phyloP scores from a whole-genome alignment of 495 filamentous ascomycete genomes.

The Clohesyomyces aquaticus region DNA sequence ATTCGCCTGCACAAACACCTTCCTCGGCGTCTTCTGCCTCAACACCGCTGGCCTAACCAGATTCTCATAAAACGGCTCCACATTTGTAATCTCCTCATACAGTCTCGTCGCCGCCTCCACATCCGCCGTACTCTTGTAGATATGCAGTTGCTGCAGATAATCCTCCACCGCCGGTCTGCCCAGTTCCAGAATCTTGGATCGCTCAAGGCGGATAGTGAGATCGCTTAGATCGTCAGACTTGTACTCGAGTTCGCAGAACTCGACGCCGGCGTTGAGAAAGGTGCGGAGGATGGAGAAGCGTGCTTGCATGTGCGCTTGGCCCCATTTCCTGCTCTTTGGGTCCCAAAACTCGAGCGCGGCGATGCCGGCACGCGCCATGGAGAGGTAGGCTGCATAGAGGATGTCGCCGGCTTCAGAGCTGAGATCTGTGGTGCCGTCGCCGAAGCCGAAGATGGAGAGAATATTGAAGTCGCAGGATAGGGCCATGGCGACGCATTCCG shows the following conservation, averaged over 20 bases:
- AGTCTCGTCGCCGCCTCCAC: slow-evolving; percentile 71
- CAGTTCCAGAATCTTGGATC: slow-evolving; percentile 72
- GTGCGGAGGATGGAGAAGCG: slow-evolving; percentile 86
- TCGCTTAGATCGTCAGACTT: slow-evolving; percentile 76
- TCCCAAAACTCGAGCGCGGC: slow-evolving; percentile 87
- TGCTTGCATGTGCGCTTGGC: slow-evolving; percentile 89
- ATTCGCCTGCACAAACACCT: slow-evolving; percentile 96
- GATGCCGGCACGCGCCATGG: slow-evolving; percentile 90
- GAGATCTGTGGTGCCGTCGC: slow-evolving; percentile 71
- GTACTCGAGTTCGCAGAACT: slow-evolving; percentile 80
- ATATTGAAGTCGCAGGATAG: slow-evolving; percentile 87
- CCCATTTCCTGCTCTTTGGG: slow-evolving; percentile 85
- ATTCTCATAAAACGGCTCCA: slow-evolving; percentile 78
- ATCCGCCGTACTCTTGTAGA: slow-evolving; percentile 92
- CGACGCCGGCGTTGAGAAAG: slow-evolving; percentile 81
- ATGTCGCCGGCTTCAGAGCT: slow-evolving; percentile 79
- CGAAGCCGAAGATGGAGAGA: slow-evolving; percentile 88
- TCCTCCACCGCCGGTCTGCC: slow-evolving; percentile 74
- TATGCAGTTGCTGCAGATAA: slow-evolving; percentile 89
- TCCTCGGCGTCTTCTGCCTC: slow-evolving; percentile 84
- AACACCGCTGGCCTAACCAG: slow-evolving; percentile 79
- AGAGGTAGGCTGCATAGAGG: slow-evolving; percentile 81
- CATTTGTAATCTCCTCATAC: slow-evolving; percentile 80
- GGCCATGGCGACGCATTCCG: slow-evolving; percentile 92
- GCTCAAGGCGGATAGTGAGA: slow-evolving; percentile 77